Evolutionary conservation across 2,329 filamentous ascomycete genomes (phyloP).

Genomic region (Hypoxylon sp.): DNA sequence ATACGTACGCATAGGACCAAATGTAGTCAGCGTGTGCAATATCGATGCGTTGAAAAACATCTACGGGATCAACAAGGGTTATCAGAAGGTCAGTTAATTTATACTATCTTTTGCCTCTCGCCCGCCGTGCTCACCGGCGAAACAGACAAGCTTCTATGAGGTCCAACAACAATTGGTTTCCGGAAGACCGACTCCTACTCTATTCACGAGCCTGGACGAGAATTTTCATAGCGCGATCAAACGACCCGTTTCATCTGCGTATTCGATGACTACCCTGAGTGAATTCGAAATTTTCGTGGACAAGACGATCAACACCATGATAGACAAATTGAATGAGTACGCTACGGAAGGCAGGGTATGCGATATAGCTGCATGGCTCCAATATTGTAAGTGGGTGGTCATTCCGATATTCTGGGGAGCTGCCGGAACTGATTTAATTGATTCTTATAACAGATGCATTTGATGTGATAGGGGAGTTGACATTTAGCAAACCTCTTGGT

Average conservation of each 20-base stretch:
- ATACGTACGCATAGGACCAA: neutral
- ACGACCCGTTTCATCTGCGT: neutral
- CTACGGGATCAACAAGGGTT: neutral
- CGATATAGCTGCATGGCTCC: constrained; percentile 69
- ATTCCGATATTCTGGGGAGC: neutral
- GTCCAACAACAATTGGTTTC: neutral
- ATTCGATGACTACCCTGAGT: constrained; percentile 2
- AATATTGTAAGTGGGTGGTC: constrained; percentile 69
- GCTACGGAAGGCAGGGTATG: neutral
- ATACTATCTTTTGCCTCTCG: neutral
- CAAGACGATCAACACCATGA: neutral
- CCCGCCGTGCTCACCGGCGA: neutral
- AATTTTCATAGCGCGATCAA: neutral
- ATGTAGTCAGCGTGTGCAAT: constrained; percentile 1
- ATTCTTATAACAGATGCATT: constrained; percentile 66
- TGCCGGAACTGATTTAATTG: neutral
- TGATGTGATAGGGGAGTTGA: constrained; percentile 84
- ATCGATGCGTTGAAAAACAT: constrained; percentile 1
- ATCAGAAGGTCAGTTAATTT: neutral
- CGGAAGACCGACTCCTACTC: neutral
- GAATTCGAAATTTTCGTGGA: constrained; percentile 4
- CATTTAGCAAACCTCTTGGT: constrained; percentile 80
- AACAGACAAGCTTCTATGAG: neutral
- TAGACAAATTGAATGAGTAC: neutral
- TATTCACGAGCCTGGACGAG: neutral